phyloP scores from a whole-genome alignment of 2,329 filamentous ascomycete species.

The Hypoxylon sp. region DNA sequence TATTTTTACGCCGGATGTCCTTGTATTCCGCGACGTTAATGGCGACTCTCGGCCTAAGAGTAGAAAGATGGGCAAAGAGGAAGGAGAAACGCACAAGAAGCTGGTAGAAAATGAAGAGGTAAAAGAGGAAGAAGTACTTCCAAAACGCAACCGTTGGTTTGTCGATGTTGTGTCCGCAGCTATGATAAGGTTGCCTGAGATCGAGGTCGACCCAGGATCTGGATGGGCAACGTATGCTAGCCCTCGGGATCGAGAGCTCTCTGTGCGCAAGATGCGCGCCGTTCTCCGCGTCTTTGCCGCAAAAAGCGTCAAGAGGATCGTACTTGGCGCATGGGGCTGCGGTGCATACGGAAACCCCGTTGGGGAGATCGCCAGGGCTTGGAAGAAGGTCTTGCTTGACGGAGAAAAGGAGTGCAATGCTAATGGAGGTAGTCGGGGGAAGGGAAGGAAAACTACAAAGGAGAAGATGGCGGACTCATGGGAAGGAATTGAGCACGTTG shows the following conservation, averaged over 20 bases:
- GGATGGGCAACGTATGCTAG: conserved; percentile 57
- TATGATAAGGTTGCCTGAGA: conserved; percentile 71
- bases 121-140: conserved; percentile 53
- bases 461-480: conserved; percentile 51
- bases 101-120: conserved; percentile 45
- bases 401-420: conserved; percentile 33
- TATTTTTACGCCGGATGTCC: conserved; percentile 70
- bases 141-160: conserved; percentile 68
- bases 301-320: conserved; percentile 64
- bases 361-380: conserved; percentile 69
- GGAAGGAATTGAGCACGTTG: conserved; percentile 65
- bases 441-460: conserved; percentile 14
- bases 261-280: conserved; percentile 69
- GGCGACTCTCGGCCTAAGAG: not conserved
- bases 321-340: conserved; percentile 76
- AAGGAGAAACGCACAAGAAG: not conserved
- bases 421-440: conserved; percentile 5
- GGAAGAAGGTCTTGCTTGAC: conserved; percentile 62
- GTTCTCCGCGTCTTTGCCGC: conserved; percentile 68
- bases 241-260: conserved; percentile 66
- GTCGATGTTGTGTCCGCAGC: conserved; percentile 72
- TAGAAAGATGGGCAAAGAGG: not conserved
- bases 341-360: conserved; percentile 75
- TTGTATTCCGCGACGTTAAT: conserved; percentile 67
- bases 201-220: conserved; percentile 53